These are phyloP conservation scores for Zygosaccharomyces gambellarensis DNA, from an alignment of 805 yeast species.

Conservation along the genomic window DNA sequence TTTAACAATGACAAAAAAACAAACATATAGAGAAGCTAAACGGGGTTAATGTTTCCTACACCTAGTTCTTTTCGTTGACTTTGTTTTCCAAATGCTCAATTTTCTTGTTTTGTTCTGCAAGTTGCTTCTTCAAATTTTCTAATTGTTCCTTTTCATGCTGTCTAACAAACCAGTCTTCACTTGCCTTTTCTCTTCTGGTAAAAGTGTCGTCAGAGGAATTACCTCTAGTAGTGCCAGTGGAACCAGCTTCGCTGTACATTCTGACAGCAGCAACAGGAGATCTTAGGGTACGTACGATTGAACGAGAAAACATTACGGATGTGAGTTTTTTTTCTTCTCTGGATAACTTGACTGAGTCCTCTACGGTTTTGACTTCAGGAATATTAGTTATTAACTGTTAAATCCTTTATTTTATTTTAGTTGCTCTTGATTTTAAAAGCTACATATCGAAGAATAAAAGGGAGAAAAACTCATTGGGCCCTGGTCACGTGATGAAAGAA, in stretches of 20 bases:
- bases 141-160: conserved; percentile 89
- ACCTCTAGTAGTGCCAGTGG: conserved; percentile 52
- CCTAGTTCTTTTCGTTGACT: conserved; percentile 22
- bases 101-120: conserved; percentile 69
- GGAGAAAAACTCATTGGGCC: conserved; percentile 4
- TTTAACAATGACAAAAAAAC: no score
- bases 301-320: conserved; percentile 23
- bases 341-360: no score
- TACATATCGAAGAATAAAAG: background rate
- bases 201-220: conserved; percentile 55
- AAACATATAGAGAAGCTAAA: background rate
- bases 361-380: background rate
- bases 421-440: conserved; percentile 1
- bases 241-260: conserved; percentile 50
- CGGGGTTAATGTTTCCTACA: no score
- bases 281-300: conserved; percentile 28
- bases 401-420: background rate
- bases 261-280: conserved; percentile 21
- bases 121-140: conserved; percentile 65
- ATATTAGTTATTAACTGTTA: background rate
- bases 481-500: conserved; percentile 3
- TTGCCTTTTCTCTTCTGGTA: conserved; percentile 86
- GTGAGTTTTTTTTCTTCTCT: background rate
- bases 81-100: conserved; percentile 48
- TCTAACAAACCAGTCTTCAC: conserved; percentile 78